These are phyloP conservation scores for Halophytophthora batemanensis DNA, from an alignment of 352 stramenopile genomes.

Conservation along the genomic window DNA sequence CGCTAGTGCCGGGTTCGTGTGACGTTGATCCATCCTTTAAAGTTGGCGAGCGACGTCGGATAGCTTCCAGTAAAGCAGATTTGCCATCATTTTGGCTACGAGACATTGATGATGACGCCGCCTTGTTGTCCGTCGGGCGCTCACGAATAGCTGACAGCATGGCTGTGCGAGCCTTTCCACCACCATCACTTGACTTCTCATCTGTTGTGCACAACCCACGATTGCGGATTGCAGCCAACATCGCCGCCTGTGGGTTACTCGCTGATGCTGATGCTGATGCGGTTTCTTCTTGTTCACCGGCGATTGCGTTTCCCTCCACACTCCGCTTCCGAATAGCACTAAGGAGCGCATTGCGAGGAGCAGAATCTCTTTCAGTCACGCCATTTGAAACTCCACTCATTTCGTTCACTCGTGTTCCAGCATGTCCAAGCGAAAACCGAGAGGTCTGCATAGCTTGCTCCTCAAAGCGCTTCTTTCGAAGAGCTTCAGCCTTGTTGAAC, in stretches of 20 bases:
- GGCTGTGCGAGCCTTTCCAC: slow-evolving; percentile 1
- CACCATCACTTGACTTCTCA: background rate
- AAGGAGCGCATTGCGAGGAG: slow-evolving; percentile 24
- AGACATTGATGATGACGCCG: no score
- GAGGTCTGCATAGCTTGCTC: slow-evolving; percentile 10
- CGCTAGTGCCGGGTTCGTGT: no score
- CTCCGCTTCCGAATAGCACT: slow-evolving; percentile 27
- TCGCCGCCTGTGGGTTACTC: slow-evolving; percentile 7
- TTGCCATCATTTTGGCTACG: background rate
- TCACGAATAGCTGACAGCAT: slow-evolving; percentile 4
- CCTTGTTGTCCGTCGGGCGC: no score
- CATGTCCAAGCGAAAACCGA: background rate
- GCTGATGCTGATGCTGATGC: background rate
- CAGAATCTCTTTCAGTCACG: background rate
- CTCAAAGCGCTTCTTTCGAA: slow-evolving; percentile 32
- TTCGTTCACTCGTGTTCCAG: background rate
- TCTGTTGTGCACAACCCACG: background rate
- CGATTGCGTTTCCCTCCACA: background rate
- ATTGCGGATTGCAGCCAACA: slow-evolving; percentile 19
- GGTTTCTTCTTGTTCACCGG: background rate
- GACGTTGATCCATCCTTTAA: no score
- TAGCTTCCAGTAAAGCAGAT: slow-evolving; percentile 11
- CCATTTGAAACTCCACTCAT: slow-evolving; percentile 2
- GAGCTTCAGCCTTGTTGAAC: slow-evolving; percentile 47
- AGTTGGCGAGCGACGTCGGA: slow-evolving; percentile 1